Conservation (phyloP, 495 filamentous ascomycete species). For the Amphirosellinia nigrospora region DNA sequence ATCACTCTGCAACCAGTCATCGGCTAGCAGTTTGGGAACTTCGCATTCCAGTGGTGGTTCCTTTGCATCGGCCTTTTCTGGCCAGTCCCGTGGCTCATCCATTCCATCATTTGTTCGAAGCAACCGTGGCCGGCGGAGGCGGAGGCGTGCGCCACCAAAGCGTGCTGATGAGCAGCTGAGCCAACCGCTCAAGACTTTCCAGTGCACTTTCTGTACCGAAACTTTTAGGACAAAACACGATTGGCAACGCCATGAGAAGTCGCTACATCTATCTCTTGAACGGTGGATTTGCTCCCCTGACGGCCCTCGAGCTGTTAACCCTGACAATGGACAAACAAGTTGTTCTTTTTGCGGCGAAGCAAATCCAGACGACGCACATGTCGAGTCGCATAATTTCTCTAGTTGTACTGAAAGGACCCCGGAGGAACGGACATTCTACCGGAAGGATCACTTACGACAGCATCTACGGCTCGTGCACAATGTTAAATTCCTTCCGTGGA, state of each 20-base stretch:
- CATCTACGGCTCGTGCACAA: conserved; percentile 80
- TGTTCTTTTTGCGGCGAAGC: conserved; percentile 72
- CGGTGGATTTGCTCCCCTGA: conserved; percentile 80
- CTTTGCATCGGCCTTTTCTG: conserved; percentile 76
- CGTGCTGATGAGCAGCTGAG: conserved; percentile 35
- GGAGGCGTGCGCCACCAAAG: conserved; percentile 58
- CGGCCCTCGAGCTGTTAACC: conserved; percentile 60
- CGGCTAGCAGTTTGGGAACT: conserved; percentile 74
- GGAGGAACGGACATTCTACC: conserved; percentile 75
- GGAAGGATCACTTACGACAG: conserved; percentile 84
- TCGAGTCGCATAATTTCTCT: conserved; percentile 73
- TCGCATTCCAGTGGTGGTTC: conserved; percentile 71
- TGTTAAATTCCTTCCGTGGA: conserved; percentile 62
- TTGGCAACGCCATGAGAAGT: conserved; percentile 85
- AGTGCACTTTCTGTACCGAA: conserved; percentile 85
- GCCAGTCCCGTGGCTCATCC: conserved; percentile 70
- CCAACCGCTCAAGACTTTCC: conserved; percentile 63
- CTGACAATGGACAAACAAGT: conserved; percentile 54
- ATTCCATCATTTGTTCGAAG: conserved; percentile 56
- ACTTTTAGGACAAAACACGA: conserved; percentile 85
- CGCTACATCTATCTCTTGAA: conserved; percentile 76
- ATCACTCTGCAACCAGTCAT: conserved; percentile 72
- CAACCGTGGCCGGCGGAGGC: conserved; percentile 70
- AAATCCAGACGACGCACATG: conserved; percentile 65
- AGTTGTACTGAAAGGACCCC: conserved; percentile 69